Evolutionary conservation across 2,329 filamentous ascomycete genomes (phyloP).

Genomic region (Calycina herbarum): DNA sequence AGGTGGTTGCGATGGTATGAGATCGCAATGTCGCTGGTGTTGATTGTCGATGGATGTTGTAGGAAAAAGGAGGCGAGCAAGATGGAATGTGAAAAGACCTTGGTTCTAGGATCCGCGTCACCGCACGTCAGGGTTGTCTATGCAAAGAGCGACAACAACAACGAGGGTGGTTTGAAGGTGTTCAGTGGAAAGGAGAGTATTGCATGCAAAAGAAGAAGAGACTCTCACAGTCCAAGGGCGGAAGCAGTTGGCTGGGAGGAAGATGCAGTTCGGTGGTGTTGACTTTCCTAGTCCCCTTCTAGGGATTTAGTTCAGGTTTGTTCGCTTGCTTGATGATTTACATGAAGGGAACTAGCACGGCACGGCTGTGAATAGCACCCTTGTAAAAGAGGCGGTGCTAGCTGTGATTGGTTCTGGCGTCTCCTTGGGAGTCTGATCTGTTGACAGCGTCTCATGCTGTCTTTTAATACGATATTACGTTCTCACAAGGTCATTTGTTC

Average conservation of each 20-base stretch:
- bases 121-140: conserved; percentile 3
- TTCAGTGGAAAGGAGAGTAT: not conserved
- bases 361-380: conserved; percentile 2
- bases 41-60: not conserved
- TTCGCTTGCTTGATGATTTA: conserved; percentile 5
- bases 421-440: not conserved
- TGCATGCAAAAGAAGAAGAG: not conserved
- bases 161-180: not conserved
- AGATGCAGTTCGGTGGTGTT: conserved; percentile 1
- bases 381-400: not conserved
- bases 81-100: conserved; percentile 1
- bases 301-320: not conserved
- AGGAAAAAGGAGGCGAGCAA: not conserved
- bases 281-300: not conserved
- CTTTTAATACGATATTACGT: not conserved
- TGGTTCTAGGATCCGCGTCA: conserved; percentile 6
- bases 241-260: not conserved
- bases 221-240: not conserved
- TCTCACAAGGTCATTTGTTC: not conserved
- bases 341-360: not conserved
- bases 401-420: not conserved
- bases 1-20: not conserved
- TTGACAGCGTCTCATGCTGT: not conserved
- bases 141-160: not conserved
- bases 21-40: not conserved